Evolutionary conservation across 73 alveolate genomes (phyloP).

Genomic region (Tetrahymena borealis): DNA sequence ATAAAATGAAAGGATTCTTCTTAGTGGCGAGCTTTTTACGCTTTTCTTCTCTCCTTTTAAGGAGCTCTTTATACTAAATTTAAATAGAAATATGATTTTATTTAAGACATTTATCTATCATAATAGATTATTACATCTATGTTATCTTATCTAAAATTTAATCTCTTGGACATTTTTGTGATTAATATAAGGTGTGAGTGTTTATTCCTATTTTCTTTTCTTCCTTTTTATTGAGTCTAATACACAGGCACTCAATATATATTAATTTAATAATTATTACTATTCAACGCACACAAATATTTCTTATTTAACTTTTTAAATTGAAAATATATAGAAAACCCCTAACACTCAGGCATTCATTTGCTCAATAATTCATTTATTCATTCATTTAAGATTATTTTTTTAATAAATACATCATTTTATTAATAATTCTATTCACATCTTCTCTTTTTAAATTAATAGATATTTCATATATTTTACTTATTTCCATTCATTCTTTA

Average conservation of each 20-base stretch:
- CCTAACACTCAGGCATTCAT: background rate
- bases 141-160: background rate
- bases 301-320: background rate
- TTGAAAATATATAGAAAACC: background rate
- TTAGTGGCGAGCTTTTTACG: background rate
- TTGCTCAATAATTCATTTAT: background rate
- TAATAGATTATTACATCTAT: background rate
- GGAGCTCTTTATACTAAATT: background rate
- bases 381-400: background rate
- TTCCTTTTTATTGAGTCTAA: background rate
- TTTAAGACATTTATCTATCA: background rate
- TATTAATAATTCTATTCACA: background rate
- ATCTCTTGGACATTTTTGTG: background rate
- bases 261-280: background rate
- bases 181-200: background rate
- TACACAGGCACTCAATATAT: background rate
- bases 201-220: too few relatives aligned
- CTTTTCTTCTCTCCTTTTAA: background rate
- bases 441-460: too few relatives aligned
- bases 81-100: background rate
- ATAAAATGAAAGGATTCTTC: background rate
- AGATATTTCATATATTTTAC: too few relatives aligned
- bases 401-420: too few relatives aligned
- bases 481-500: background rate
- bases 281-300: background rate